phyloP scores from a whole-genome alignment of 192 early-diverging fungal species.

The Mortierella antarctica region DNA sequence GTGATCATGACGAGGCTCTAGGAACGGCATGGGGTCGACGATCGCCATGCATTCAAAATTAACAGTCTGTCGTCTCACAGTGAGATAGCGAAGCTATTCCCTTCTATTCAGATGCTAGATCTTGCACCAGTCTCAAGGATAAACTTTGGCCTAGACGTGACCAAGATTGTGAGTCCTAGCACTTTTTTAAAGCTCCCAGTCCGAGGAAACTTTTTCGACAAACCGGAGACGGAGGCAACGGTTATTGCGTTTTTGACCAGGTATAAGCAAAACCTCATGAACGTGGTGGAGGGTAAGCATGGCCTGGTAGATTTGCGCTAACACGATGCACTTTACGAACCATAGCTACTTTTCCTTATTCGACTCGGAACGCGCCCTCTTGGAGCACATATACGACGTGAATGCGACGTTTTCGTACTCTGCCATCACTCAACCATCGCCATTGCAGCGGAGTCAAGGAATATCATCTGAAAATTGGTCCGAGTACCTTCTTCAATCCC shows the following conservation, averaged over 20 bases:
- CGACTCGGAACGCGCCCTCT: slow-evolving; percentile 49
- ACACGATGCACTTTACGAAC: background rate
- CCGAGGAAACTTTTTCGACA: slow-evolving; percentile 56
- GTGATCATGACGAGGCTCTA: background rate
- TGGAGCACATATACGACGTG: slow-evolving; percentile 54
- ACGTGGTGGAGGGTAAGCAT: background rate
- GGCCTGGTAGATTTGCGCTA: too few relatives aligned
- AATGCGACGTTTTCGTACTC: slow-evolving; percentile 55
- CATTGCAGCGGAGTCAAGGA: slow-evolving; percentile 6
- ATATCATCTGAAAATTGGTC: slow-evolving; percentile 12
- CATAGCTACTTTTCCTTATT: slow-evolving; percentile 53
- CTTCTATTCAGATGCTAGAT: slow-evolving; percentile 53
- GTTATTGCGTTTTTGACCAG: slow-evolving; percentile 55
- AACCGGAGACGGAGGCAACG: slow-evolving; percentile 35
- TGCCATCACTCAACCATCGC: slow-evolving; percentile 7
- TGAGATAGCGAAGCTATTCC: slow-evolving; percentile 51
- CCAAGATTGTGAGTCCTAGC: background rate
- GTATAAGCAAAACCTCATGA: slow-evolving; percentile 7
- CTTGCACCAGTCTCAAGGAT: slow-evolving; percentile 43
- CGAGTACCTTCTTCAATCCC: slow-evolving; percentile 16
- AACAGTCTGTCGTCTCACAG: background rate
- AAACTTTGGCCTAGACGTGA: slow-evolving; percentile 33
- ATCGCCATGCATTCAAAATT: background rate
- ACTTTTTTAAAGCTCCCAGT: slow-evolving; percentile 16
- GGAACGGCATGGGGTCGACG: background rate